phyloP scores from a whole-genome alignment of 495 filamentous ascomycete species.

The Lichenothelia convexa region DNA sequence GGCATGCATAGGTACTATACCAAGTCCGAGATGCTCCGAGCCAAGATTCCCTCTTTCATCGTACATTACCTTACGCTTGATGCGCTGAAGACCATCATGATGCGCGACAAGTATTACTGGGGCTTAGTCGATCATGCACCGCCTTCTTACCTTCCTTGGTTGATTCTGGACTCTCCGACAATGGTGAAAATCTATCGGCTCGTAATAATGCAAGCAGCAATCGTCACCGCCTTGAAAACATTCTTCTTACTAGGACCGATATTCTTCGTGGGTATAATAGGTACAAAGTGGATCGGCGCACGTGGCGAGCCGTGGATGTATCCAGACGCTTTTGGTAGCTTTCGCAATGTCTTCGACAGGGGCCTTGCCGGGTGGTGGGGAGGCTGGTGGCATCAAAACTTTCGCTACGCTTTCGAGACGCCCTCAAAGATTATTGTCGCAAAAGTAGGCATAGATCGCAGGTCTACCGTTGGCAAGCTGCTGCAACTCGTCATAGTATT shows the following conservation, averaged over 20 bases:
- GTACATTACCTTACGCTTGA: conserved; percentile 47
- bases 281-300: conserved; percentile 19
- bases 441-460: conserved; percentile 9
- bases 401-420: conserved; percentile 51
- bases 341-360: conserved; percentile 35
- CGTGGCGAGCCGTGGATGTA: conserved; percentile 31
- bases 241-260: conserved; percentile 37
- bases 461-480: conserved; percentile 7
- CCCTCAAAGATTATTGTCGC: conserved; percentile 31
- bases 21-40: conserved; percentile 25
- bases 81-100: conserved; percentile 42
- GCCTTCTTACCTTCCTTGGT: conserved; percentile 25
- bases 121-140: conserved; percentile 26
- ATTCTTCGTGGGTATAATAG: conserved; percentile 36
- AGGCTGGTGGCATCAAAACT: conserved; percentile 77
- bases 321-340: conserved; percentile 41
- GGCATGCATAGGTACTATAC: conserved; percentile 21
- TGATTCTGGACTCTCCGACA: conserved; percentile 20
- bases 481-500: conserved; percentile 19
- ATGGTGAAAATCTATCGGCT: conserved; percentile 31
- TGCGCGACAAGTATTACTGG: conserved; percentile 60
- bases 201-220: conserved; percentile 27
- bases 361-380: conserved; percentile 67
- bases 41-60: conserved; percentile 28
- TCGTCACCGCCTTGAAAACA: conserved; percentile 34